Percentiles rank a stretch among this genome's conserved stretches.
phyloP scores from a whole-genome alignment of 345 rosid genomes.

The Nephelium lappaceum region DNA sequence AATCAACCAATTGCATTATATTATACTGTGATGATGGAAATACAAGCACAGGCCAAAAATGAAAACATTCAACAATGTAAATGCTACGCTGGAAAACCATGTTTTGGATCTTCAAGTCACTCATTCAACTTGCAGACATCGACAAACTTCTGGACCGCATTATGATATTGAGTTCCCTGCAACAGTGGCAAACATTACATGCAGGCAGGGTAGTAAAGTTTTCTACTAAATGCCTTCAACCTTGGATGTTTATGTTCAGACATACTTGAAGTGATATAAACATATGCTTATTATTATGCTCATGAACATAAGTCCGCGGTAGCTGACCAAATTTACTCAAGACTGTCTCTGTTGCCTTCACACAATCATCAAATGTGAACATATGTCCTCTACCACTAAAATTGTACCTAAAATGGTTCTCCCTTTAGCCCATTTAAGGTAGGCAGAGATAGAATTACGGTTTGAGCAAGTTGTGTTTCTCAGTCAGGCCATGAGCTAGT shows the following conservation, averaged over 20 bases:
- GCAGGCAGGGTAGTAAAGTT: background rate
- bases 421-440: too few species aligned
- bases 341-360: too few species aligned
- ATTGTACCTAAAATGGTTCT: background rate
- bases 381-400: background rate
- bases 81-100: background rate
- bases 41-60: background rate
- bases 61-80: background rate
- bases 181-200: conserved; percentile 10
- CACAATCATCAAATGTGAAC: too few species aligned
- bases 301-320: background rate
- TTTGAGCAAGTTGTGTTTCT: background rate
- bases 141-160: conserved; percentile 85
- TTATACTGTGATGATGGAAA: background rate
- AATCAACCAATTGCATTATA: background rate
- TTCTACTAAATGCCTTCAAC: too few species aligned
- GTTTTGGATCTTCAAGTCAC: conserved; percentile 19
- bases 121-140: conserved; percentile 78
- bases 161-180: conserved; percentile 93
- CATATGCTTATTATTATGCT: too few species aligned
- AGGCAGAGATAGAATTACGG: too few species aligned
- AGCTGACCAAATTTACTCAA: too few species aligned
- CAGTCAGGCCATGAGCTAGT: background rate
- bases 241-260: too few species aligned
- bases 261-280: too few species aligned